A percentile compares a stretch with the other conserved stretches of the same genome.
Evolutionary conservation across 306 rosid genomes (phyloP).

Genomic region (Fragaria vesca): DNA sequence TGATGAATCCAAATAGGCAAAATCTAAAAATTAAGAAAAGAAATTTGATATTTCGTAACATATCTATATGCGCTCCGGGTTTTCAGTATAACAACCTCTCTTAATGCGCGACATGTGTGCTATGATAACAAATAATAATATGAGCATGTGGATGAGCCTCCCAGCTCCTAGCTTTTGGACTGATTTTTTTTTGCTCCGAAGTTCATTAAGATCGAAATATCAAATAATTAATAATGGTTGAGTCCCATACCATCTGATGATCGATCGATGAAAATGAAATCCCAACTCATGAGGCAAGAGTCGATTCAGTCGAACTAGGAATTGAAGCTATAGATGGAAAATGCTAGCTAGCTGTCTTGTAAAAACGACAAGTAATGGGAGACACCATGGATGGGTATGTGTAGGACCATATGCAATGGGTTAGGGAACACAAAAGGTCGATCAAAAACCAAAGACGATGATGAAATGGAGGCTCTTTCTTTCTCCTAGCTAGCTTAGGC

Average conservation of each 20-base stretch:
- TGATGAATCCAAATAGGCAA: too few species aligned
- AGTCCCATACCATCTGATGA: background rate
- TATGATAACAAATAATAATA: too few species aligned
- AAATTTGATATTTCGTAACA: too few species aligned
- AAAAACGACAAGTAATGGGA: background rate
- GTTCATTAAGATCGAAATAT: background rate
- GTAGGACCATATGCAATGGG: slow-evolving; percentile 11
- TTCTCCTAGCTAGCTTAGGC: background rate
- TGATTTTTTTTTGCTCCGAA: too few species aligned
- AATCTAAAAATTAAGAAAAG: too few species aligned
- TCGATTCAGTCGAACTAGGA: background rate
- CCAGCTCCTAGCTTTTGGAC: too few species aligned
- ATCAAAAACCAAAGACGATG: slow-evolving; percentile 23
- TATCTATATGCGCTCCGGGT: too few species aligned
- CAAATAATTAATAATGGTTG: background rate
- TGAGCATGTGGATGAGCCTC: too few species aligned
- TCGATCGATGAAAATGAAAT: background rate
- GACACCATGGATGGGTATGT: background rate
- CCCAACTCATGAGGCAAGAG: background rate
- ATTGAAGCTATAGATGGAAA: background rate
- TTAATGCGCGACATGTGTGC: too few species aligned
- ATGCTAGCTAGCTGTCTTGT: slow-evolving; percentile 15
- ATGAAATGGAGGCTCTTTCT: background rate
- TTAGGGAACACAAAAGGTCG: slow-evolving; percentile 31
- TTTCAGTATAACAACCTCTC: too few species aligned